Conservation (phyloP, 2,329 filamentous ascomycete species). For the Alternaria incomplexa region DNA sequence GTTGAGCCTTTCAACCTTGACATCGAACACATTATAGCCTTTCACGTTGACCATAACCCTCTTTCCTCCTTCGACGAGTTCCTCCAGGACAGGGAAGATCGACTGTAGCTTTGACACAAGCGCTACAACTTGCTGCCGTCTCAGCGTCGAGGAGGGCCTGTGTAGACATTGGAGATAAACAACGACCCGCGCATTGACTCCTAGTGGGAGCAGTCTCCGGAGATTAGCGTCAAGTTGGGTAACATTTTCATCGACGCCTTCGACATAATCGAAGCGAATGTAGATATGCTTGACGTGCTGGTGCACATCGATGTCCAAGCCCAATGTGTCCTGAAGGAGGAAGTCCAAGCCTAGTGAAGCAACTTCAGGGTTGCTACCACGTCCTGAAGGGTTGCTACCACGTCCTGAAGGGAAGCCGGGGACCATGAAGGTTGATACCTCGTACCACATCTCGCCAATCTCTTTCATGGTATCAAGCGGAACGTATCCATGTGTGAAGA, state of each 20-base stretch:
- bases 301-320: background rate
- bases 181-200: background rate
- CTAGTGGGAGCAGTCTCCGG: background rate
- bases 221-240: background rate
- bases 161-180: background rate
- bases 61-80: background rate
- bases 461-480: background rate
- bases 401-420: background rate
- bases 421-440: fast-evolving
- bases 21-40: background rate
- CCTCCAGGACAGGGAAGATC: background rate
- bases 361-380: too few species aligned
- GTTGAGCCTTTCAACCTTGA: background rate
- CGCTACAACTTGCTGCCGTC: fast-evolving
- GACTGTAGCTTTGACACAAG: fast-evolving
- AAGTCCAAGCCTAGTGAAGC: too few species aligned
- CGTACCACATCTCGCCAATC: background rate
- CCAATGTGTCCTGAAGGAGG: fast-evolving
- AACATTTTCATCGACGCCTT: too few species aligned
- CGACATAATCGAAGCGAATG: background rate
- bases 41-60: background rate
- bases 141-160: fast-evolving
- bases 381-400: too few species aligned
- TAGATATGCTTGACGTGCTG: background rate
- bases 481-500: fast-evolving